Percentiles rank a stretch among this genome's conserved stretches.
phyloP scores from a whole-genome alignment of 2,329 filamentous ascomycete species.

The Monosporascus sp. region DNA sequence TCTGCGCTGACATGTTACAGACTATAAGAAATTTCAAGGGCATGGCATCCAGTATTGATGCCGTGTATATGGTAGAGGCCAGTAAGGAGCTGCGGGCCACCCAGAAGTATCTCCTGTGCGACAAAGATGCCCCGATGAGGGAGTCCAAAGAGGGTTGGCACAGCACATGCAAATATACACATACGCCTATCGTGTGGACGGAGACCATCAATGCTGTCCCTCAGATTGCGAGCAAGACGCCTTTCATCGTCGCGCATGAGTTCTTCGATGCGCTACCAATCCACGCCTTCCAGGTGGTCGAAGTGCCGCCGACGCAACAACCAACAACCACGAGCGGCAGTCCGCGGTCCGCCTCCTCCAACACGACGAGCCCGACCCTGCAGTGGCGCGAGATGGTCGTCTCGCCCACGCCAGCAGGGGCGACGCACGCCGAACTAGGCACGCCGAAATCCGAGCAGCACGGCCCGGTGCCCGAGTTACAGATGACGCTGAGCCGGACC shows the following conservation, averaged over 20 bases:
- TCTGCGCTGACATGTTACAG: slow-evolving; percentile 34
- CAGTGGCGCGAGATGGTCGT: slow-evolving; percentile 85
- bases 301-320: slow-evolving; percentile 36
- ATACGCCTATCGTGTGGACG: slow-evolving; percentile 78
- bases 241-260: slow-evolving; percentile 94
- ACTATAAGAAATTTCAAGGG: slow-evolving; percentile 78
- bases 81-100: slow-evolving; percentile 70
- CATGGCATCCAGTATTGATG: slow-evolving; percentile 70
- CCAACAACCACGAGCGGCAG: slow-evolving; percentile 38
- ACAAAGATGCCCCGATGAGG: slow-evolving; percentile 57
- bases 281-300: slow-evolving; percentile 81
- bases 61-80: slow-evolving; percentile 94
- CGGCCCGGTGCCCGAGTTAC: slow-evolving; percentile 71
- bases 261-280: slow-evolving; percentile 98
- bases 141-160: slow-evolving; percentile 69
- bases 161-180: slow-evolving; percentile 69
- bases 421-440: slow-evolving; percentile 47
- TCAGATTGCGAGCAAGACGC: slow-evolving; percentile 61
- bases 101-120: slow-evolving; percentile 80
- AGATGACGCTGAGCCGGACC: slow-evolving; percentile 69
- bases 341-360: slow-evolving; percentile 39
- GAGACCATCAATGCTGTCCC: slow-evolving; percentile 84
- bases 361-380: slow-evolving; percentile 28
- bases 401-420: slow-evolving; percentile 54
- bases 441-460: slow-evolving; percentile 47